Percentiles rank a stretch among this genome's conserved stretches.
phyloP scores from a whole-genome alignment of 2,329 filamentous ascomycete species.

The Hypoxylon sp. region DNA sequence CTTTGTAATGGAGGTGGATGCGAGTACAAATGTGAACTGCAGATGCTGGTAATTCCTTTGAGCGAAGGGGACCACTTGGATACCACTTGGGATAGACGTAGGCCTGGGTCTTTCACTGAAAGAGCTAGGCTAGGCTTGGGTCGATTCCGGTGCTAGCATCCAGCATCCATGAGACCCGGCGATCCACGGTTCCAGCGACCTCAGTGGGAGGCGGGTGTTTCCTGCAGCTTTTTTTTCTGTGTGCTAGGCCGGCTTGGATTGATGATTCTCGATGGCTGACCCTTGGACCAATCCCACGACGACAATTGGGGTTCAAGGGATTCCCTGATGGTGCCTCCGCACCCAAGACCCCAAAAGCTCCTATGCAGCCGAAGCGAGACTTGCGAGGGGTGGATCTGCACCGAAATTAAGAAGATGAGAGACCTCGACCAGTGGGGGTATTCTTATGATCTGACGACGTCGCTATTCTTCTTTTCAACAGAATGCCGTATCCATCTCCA shows the following conservation, averaged over 20 bases:
- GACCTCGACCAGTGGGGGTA: constrained; percentile 34
- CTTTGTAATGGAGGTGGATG: constrained; percentile 38
- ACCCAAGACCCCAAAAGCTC: constrained; percentile 39
- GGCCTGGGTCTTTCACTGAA: constrained; percentile 21
- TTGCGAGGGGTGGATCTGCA: constrained; percentile 43
- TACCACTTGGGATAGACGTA: too few species aligned
- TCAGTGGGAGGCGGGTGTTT: constrained; percentile 29
- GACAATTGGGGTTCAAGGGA: constrained; percentile 40
- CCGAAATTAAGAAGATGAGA: constrained; percentile 38
- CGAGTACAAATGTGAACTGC: constrained; percentile 28
- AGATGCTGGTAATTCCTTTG: constrained; percentile 43
- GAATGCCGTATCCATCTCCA: constrained; percentile 3
- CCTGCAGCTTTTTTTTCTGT: constrained; percentile 29
- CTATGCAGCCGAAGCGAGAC: constrained; percentile 42
- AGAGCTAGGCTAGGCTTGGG: constrained; percentile 39
- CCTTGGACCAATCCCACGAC: constrained; percentile 37
- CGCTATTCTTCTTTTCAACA: constrained; percentile 6
- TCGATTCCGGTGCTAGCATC: constrained; percentile 40
- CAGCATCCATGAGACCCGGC: constrained; percentile 31
- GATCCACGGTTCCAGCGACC: constrained; percentile 39
- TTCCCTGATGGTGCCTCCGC: constrained; percentile 40
- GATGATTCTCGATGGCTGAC: constrained; percentile 35
- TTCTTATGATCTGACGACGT: constrained; percentile 7
- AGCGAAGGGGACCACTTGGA: constrained; percentile 31
- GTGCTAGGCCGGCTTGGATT: constrained; percentile 35